A percentile compares a stretch with the other conserved stretches of the same genome.
Conservation (phyloP, 2,329 filamentous ascomycete genomes). For the Epichloe glyceriae region DNA sequence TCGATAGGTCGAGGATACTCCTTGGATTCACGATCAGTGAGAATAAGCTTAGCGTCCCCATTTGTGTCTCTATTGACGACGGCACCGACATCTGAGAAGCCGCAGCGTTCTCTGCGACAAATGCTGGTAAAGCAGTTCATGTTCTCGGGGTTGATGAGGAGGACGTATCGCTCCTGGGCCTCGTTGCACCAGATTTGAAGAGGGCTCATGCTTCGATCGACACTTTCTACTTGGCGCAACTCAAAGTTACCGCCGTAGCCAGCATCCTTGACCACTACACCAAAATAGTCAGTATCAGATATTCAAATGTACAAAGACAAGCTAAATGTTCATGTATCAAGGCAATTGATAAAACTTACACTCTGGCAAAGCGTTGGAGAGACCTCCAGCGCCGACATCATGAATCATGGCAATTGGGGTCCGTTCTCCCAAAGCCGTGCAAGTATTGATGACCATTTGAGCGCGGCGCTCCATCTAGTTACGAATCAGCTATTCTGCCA, state of each 20-base stretch:
- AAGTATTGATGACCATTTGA: constrained; percentile 96
- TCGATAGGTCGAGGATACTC: constrained; percentile 72
- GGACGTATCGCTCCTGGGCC: constrained; percentile 89
- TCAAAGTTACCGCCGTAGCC: constrained; percentile 86
- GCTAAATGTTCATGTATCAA: background rate
- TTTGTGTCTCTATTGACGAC: constrained; percentile 49
- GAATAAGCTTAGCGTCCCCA: constrained; percentile 59
- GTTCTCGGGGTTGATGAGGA: constrained; percentile 70
- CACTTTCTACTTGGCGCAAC: constrained; percentile 83
- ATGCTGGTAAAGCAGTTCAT: constrained; percentile 65
- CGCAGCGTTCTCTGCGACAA: constrained; percentile 72
- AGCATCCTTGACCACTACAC: constrained; percentile 69
- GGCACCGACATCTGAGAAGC: constrained; percentile 80
- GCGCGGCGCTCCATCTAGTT: constrained; percentile 68
- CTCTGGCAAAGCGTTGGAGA: constrained; percentile 65
- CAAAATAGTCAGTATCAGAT: background rate
- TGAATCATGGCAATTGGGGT: constrained; percentile 96
- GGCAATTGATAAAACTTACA: constrained; percentile 13
- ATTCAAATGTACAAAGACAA: background rate
- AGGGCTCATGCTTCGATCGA: constrained; percentile 84
- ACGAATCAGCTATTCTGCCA: background rate
- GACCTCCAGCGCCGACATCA: constrained; percentile 87
- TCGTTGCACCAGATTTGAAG: constrained; percentile 98
- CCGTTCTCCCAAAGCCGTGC: constrained; percentile 66
- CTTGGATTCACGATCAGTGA: constrained; percentile 68